Base-by-base conservation (phyloP, 2,329 filamentous ascomycete species). In the Diaporthe citriasiana region DNA sequence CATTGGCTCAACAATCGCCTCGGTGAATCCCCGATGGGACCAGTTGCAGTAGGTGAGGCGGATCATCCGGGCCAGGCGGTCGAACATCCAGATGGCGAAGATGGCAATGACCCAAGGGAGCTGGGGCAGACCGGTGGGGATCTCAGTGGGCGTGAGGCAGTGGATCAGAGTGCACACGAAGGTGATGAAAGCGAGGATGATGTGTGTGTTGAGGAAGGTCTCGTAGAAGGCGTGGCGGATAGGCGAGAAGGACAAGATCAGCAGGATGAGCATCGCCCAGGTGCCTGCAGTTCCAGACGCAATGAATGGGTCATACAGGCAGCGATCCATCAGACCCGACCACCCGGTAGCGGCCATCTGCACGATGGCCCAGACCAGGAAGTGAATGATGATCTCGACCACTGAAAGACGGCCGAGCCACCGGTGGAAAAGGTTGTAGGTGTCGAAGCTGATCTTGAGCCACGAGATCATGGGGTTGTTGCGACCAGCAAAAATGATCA, bases 221-320 rank as follows among this genome's bases (percentile, higher is more conserved):
- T 99, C 97, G 85, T 99, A 99, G 82, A 98, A 98, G 51, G 95
- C 95, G 83, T 98, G 96, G 75, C 97, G 92, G 69, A 99, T 81
- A 0, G 95, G 93, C 3, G 95, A 96, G 71, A 93, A 85, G 13
- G 95, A 93, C 38, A 93, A 86, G 69, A 97, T 79, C 71, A 93
- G 80, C 59, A 98, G 86, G 57, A 93, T 81, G 53, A 90, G 78
- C 80, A 98, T 89, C 50, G 89, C 88, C 65, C 89, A 81, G 2
- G 86, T 89, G 59, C 88, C 92, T 35, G 92, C 84, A 79, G 90
- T 88, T 56, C 93, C 93, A 50, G 90, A 93, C 40, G 84, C 82
- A 74, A 94, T 91, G 79, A 95, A 96, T 17, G 86, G 84, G 77
- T 91, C 89, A 71, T 86, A 84, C 15, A 85, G 75, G 6, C 95